Conservation (phyloP, 2,329 filamentous ascomycete genomes). For the Aspergillus sp. region DNA sequence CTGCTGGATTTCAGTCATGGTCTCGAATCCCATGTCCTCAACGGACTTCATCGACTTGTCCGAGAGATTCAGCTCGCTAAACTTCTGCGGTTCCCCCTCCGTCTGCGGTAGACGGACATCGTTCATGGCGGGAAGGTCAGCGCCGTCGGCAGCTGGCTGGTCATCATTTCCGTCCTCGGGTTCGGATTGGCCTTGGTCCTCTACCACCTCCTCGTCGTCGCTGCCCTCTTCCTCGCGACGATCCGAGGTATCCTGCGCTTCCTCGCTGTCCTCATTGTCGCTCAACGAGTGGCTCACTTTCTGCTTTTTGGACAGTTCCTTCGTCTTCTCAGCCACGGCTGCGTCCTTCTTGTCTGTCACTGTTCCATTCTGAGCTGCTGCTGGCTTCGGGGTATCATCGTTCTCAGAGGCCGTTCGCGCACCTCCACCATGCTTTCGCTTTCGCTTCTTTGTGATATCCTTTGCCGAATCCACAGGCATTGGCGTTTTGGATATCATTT, state of each 20-base stretch:
- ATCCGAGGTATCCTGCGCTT: background rate
- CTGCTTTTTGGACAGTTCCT: slow-evolving; percentile 28
- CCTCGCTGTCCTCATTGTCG: background rate
- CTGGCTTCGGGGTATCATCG: slow-evolving; percentile 17
- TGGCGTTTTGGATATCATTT: slow-evolving; percentile 19
- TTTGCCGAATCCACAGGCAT: slow-evolving; percentile 29
- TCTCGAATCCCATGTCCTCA: slow-evolving; percentile 82
- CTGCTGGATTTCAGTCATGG: slow-evolving; percentile 91
- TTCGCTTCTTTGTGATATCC: slow-evolving; percentile 35
- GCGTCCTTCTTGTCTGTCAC: slow-evolving; percentile 12
- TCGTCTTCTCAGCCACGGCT: slow-evolving; percentile 12
- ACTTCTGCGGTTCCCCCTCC: slow-evolving; percentile 57
- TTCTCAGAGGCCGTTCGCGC: slow-evolving; percentile 16
- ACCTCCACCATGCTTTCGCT: slow-evolving; percentile 32
- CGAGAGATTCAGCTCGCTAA: slow-evolving; percentile 73
- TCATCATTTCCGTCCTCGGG: slow-evolving; percentile 22
- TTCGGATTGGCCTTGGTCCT: slow-evolving; percentile 20
- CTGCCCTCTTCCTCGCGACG: slow-evolving; percentile 12
- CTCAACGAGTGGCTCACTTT: slow-evolving; percentile 23
- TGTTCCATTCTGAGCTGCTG: slow-evolving; percentile 14
- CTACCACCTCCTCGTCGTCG: slow-evolving; percentile 34
- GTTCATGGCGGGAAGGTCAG: slow-evolving; percentile 44
- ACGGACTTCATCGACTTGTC: slow-evolving; percentile 85
- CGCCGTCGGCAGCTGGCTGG: slow-evolving; percentile 20
- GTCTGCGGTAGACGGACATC: slow-evolving; percentile 50